phyloP scores from a whole-genome alignment of 257 asterid species.

The Penstemon davidsonii region DNA sequence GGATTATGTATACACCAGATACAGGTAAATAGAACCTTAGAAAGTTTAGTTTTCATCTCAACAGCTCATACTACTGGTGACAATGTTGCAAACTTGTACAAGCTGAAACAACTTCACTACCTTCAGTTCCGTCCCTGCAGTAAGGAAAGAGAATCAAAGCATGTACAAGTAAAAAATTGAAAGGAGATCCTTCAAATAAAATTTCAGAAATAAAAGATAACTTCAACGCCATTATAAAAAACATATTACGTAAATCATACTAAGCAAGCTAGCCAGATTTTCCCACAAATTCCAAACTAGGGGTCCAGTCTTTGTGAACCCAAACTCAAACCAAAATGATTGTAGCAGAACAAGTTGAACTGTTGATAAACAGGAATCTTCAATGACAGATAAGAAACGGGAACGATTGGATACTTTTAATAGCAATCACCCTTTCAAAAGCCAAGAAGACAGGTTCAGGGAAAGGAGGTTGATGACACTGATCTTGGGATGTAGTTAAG shows the following conservation, averaged over 20 bases:
- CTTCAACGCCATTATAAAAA: background rate
- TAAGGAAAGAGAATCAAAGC: background rate
- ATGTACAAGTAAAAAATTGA: background rate
- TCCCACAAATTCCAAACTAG: background rate
- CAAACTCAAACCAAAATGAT: background rate
- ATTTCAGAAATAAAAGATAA: background rate
- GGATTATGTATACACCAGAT: background rate
- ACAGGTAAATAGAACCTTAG: background rate
- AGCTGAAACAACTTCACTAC: constrained; percentile 6
- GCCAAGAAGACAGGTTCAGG: too few species aligned
- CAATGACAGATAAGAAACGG: too few species aligned
- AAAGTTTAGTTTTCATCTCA: too few species aligned
- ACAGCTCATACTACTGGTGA: background rate
- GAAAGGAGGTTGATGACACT: too few species aligned
- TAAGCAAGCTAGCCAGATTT: too few species aligned
- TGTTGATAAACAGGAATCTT: too few species aligned
- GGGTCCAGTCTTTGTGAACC: background rate
- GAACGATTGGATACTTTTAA: too few species aligned
- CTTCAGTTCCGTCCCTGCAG: constrained; percentile 1
- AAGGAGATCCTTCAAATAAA: background rate
- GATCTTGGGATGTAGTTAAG: too few species aligned
- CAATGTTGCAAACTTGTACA: background rate
- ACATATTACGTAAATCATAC: too few species aligned
- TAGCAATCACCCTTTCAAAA: too few species aligned
- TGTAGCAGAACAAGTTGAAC: background rate